Conservation (phyloP, 2,329 filamentous ascomycete species). For the Tolypocladium ophioglossoides region DNA sequence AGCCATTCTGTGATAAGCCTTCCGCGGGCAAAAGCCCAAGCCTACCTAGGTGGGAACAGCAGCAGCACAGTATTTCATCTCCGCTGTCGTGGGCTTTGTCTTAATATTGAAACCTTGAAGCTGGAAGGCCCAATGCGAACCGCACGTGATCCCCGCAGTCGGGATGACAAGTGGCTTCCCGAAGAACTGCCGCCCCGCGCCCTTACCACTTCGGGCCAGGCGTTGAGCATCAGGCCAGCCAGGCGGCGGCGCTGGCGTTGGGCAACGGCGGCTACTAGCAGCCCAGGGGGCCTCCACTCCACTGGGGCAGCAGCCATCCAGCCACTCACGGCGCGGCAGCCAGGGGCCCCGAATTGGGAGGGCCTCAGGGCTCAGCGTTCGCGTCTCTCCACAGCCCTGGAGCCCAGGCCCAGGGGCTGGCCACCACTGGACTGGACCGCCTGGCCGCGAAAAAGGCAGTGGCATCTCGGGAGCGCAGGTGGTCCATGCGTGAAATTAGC, state of each 20-base stretch:
- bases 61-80: not conserved
- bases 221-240: not conserved
- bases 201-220: not conserved
- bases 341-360: not conserved
- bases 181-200: not conserved
- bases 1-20: no score
- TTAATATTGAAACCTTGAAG: not conserved
- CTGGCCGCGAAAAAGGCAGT: not conserved
- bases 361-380: not conserved
- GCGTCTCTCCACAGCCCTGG: not conserved
- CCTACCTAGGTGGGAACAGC: no score
- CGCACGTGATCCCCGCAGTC: not conserved
- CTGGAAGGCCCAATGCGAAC: not conserved
- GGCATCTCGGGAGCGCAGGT: slow-evolving; percentile 1
- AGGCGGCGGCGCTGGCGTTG: not conserved
- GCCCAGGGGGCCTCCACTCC: not conserved
- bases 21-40: no score
- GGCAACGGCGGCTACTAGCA: not conserved
- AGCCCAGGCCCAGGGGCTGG: not conserved
- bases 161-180: not conserved
- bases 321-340: not conserved
- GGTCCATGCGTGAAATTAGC: slow-evolving; percentile 10
- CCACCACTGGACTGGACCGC: not conserved
- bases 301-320: not conserved
- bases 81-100: not conserved